A percentile compares a stretch with the other conserved stretches of the same genome.
Conservation (phyloP, 352 stramenopile genomes). For the Thalassiosira livingstoniorum region DNA sequence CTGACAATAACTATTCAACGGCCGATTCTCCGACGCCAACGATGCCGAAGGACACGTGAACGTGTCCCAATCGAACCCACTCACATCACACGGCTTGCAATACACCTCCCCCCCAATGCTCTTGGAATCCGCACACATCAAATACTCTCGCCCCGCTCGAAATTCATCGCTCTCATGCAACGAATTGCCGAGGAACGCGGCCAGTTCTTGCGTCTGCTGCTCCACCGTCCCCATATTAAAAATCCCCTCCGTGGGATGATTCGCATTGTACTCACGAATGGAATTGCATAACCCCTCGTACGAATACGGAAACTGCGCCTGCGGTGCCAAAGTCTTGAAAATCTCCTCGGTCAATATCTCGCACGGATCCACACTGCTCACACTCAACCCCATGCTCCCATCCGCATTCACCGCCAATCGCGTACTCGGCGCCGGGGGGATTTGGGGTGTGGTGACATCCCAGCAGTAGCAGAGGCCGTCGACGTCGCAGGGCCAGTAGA, state of each 20-base stretch:
- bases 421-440: constrained; percentile 43
- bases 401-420: background rate
- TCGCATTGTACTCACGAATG: constrained; percentile 38
- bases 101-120: constrained; percentile 25
- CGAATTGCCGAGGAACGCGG: constrained; percentile 53
- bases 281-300: constrained; percentile 51
- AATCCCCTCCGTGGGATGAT: constrained; percentile 40
- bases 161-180: constrained; percentile 63
- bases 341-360: constrained; percentile 32
- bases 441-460: constrained; percentile 22
- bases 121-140: constrained; percentile 34
- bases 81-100: constrained; percentile 29
- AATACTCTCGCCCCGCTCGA: constrained; percentile 45
- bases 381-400: constrained; percentile 18
- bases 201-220: constrained; percentile 39
- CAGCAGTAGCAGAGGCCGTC: constrained; percentile 53
- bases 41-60: constrained; percentile 23
- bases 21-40: constrained; percentile 14
- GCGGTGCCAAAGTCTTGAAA: constrained; percentile 36
- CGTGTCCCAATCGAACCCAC: constrained; percentile 31
- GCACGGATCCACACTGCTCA: constrained; percentile 27
- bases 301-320: constrained; percentile 25
- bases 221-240: constrained; percentile 49
- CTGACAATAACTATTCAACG: constrained; percentile 48
- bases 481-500: constrained; percentile 59